phyloP scores from a whole-genome alignment of 768 basidiomycete species.

The Pisolithus microcarpus region DNA sequence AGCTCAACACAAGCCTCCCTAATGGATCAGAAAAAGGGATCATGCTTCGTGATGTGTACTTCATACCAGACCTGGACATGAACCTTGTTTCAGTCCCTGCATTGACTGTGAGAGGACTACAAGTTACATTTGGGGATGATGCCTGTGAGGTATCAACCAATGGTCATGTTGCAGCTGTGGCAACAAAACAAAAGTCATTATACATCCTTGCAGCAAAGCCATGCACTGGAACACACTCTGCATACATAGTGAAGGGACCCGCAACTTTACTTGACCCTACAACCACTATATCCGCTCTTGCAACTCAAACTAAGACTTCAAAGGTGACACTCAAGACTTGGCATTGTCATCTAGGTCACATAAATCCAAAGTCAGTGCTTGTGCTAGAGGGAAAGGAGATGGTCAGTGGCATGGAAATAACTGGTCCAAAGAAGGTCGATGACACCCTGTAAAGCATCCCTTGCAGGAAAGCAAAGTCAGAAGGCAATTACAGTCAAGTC shows the following conservation, averaged over 20 bases:
- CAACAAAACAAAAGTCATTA: not conserved
- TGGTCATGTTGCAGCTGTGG: not conserved
- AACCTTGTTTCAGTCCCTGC: too few relatives aligned
- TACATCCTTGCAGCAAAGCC: not conserved
- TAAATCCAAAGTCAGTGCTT: not conserved
- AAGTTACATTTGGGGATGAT: not conserved
- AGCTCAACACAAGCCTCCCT: not conserved
- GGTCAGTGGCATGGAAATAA: slow-evolving; percentile 3
- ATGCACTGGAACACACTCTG: not conserved
- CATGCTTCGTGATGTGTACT: slow-evolving; percentile 2
- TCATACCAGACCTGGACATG: not conserved
- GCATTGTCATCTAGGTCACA: slow-evolving; percentile 1
- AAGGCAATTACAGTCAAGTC: slow-evolving; percentile 7
- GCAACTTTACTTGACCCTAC: not conserved
- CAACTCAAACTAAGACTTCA: not conserved
- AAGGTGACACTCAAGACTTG: not conserved
- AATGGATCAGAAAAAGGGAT: not conserved
- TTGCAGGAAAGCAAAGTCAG: slow-evolving; percentile 18
- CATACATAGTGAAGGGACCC: not conserved
- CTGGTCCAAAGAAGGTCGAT: not conserved
- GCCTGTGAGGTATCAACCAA: not conserved
- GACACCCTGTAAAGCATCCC: slow-evolving; percentile 12
- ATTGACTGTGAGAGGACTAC: not conserved
- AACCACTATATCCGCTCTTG: not conserved
- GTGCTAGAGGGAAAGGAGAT: slow-evolving; percentile 1